Percentiles rank a stretch among this genome's conserved stretches.
Conservation (phyloP, 768 basidiomycete genomes). For the Amanita subjunquillea region DNA sequence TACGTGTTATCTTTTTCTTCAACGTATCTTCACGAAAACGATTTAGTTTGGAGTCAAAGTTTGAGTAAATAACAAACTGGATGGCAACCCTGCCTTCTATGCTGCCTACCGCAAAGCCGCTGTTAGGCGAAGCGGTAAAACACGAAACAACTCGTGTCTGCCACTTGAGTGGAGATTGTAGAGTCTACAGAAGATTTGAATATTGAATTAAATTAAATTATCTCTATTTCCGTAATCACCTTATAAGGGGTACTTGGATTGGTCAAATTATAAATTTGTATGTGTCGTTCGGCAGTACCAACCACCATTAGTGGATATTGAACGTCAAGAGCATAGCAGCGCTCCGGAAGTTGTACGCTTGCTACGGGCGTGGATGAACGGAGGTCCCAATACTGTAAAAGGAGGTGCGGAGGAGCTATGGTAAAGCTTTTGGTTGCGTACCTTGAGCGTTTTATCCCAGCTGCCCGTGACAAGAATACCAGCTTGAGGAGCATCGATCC, state of each 20-base stretch:
- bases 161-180: slow-evolving; percentile 85
- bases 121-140: slow-evolving; percentile 55
- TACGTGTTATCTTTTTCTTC: slow-evolving; percentile 74
- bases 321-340: slow-evolving; percentile 83
- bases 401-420: background rate
- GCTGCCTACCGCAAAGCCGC: slow-evolving; percentile 78
- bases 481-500: slow-evolving; percentile 65
- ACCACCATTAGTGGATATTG: slow-evolving; percentile 81
- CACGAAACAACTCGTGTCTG: slow-evolving; percentile 84
- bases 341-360: slow-evolving; percentile 75
- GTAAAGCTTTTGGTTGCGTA: slow-evolving; percentile 20
- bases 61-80: slow-evolving; percentile 52
- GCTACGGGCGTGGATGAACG: slow-evolving; percentile 67
- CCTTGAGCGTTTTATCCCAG: slow-evolving; percentile 98
- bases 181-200: slow-evolving; percentile 38
- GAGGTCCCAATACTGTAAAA: slow-evolving; percentile 82
- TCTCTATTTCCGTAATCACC: slow-evolving; percentile 23
- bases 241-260: slow-evolving; percentile 76
- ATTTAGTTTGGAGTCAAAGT: background rate
- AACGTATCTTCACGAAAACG: slow-evolving; percentile 48
- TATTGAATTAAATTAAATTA: background rate
- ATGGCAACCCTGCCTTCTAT: slow-evolving; percentile 91
- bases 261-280: slow-evolving; percentile 80
- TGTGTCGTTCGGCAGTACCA: slow-evolving; percentile 86
- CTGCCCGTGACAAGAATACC: slow-evolving; percentile 86